A percentile compares a stretch with the other conserved stretches of the same genome.
Evolutionary conservation across 345 rosid species (phyloP).

Genomic region (Physaria fendleri): DNA sequence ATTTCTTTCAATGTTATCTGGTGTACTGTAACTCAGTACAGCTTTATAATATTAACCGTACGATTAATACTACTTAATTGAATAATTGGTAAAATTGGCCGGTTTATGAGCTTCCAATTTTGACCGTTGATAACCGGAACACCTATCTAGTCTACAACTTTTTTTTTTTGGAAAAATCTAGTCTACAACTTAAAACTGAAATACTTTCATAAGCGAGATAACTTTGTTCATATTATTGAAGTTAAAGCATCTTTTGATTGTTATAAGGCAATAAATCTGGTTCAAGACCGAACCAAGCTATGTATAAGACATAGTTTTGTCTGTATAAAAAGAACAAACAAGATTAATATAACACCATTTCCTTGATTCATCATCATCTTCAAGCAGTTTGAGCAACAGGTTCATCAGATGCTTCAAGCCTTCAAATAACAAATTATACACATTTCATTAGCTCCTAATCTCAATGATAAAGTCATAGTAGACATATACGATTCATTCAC

Average conservation of each 20-base stretch:
- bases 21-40: background rate
- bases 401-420: slow-evolving; percentile 28
- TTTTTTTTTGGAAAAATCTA: too few species aligned
- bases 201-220: background rate
- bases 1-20: background rate
- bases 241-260: background rate
- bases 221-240: background rate
- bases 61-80: background rate
- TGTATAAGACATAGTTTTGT: too few species aligned
- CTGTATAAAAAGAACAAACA: too few species aligned
- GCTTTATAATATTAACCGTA: background rate
- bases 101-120: background rate
- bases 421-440: slow-evolving; percentile 6
- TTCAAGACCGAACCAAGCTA: too few species aligned
- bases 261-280: too few species aligned
- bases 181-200: too few species aligned
- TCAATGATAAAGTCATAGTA: background rate
- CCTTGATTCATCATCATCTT: slow-evolving; percentile 7
- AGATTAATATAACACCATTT: background rate
- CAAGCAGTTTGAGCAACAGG: slow-evolving; percentile 28
- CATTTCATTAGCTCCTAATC: background rate
- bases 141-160: background rate
- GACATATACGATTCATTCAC: background rate
- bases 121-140: background rate
- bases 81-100: background rate